Evolutionary conservation across 805 yeast genomes (phyloP).

Genomic region (Kazachstania africana): DNA sequence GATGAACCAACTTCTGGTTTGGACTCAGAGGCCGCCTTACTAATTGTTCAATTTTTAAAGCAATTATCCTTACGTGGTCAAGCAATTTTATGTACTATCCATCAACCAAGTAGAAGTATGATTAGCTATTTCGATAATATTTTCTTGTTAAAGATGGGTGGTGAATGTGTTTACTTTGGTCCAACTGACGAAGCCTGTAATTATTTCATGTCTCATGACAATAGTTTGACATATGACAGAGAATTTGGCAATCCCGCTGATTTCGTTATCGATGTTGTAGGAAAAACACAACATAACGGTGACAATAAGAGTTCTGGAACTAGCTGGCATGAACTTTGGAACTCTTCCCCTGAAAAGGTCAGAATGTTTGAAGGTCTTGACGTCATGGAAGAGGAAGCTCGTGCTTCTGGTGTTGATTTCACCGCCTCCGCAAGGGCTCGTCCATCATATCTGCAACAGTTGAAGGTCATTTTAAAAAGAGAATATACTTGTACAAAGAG

Average conservation of each 20-base stretch:
- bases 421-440: slow-evolving; percentile 9
- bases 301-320: slow-evolving; percentile 41
- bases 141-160: slow-evolving; percentile 55
- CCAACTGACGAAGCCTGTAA: slow-evolving; percentile 50
- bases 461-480: slow-evolving; percentile 31
- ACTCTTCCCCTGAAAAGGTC: slow-evolving; percentile 7
- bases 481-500: slow-evolving; percentile 41
- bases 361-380: slow-evolving; percentile 2
- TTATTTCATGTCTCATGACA: slow-evolving; percentile 42
- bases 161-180: slow-evolving; percentile 62
- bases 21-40: slow-evolving; percentile 51
- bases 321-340: slow-evolving; percentile 18
- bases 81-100: slow-evolving; percentile 50
- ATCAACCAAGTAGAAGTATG: slow-evolving; percentile 53
- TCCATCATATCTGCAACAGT: slow-evolving; percentile 37
- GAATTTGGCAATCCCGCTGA: slow-evolving; percentile 61
- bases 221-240: slow-evolving; percentile 39
- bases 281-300: too few relatives aligned
- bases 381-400: slow-evolving; percentile 11
- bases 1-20: slow-evolving; percentile 55
- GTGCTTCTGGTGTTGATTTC: slow-evolving; percentile 10
- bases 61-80: slow-evolving; percentile 41
- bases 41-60: slow-evolving; percentile 40
- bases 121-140: slow-evolving; percentile 50
- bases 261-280: slow-evolving; percentile 56